These are phyloP conservation scores for Calophaca sinica DNA, from an alignment of 306 rosid genomes.

Conservation along the genomic window DNA sequence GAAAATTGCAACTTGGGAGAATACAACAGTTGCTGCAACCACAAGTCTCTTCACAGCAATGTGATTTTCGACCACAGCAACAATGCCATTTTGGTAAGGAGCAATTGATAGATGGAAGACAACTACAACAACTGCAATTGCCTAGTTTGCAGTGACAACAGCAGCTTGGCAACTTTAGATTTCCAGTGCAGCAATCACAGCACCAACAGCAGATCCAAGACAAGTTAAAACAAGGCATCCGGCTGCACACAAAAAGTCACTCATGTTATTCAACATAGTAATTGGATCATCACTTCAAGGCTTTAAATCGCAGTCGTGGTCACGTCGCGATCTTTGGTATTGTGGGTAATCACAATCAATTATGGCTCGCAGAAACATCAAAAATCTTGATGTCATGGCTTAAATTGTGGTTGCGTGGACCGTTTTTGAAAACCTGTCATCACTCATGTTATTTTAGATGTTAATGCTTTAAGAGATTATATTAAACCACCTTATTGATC, in stretches of 20 bases:
- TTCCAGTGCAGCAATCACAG: constrained; percentile 54
- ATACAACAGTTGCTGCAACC: constrained; percentile 48
- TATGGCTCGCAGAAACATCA: too few species aligned
- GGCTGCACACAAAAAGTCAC: constrained; percentile 52
- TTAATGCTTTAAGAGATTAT: neutral
- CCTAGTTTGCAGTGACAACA: constrained; percentile 40
- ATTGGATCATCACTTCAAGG: too few species aligned
- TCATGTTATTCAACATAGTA: constrained; percentile 16
- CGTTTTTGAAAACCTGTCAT: too few species aligned
- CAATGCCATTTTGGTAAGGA: constrained; percentile 56
- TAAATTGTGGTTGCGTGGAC: too few species aligned
- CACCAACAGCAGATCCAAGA: constrained; percentile 72
- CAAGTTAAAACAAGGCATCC: constrained; percentile 61
- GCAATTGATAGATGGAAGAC: constrained; percentile 53
- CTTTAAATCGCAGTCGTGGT: too few species aligned
- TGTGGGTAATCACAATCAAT: too few species aligned
- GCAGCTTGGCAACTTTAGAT: constrained; percentile 53
- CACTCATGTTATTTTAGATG: neutral
- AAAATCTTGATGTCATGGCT: too few species aligned
- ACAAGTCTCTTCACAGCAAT: constrained; percentile 58
- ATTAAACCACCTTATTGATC: neutral
- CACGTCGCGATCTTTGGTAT: too few species aligned
- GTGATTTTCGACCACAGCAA: constrained; percentile 45
- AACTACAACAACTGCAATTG: constrained; percentile 40
- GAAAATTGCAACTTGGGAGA: constrained; percentile 53